Percentiles rank a stretch among this genome's conserved stretches.
phyloP scores from a whole-genome alignment of 345 rosid genomes.

The Hibiscus syriacus region DNA sequence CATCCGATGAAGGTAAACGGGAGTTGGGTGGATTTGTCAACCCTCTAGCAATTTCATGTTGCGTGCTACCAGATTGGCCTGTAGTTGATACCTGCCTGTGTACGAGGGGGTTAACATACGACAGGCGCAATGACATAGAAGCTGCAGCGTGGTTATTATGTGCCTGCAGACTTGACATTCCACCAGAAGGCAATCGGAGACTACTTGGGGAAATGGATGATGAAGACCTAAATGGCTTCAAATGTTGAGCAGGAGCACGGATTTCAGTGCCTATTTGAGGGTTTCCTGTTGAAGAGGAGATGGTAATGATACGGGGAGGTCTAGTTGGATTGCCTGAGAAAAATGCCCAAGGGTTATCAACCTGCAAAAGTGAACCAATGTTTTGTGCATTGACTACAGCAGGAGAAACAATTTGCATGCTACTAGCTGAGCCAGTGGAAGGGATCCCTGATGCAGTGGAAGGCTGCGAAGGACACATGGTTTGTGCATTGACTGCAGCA shows the following conservation, averaged over 20 bases:
- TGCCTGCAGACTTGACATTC: constrained; percentile 15
- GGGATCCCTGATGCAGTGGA: constrained; percentile 15
- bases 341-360: constrained; percentile 12
- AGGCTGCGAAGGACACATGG: background rate
- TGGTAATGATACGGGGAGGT: constrained; percentile 27
- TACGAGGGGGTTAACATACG: background rate
- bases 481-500: constrained; percentile 8
- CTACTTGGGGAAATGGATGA: constrained; percentile 6
- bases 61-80: constrained; percentile 13
- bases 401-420: constrained; percentile 5
- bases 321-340: constrained; percentile 18
- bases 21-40: constrained; percentile 4
- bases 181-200: constrained; percentile 12
- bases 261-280: constrained; percentile 28
- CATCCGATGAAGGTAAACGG: constrained; percentile 10
- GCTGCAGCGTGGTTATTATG: constrained; percentile 7
- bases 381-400: constrained; percentile 12
- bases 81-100: constrained; percentile 7
- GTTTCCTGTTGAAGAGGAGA: constrained; percentile 25
- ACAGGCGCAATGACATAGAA: constrained; percentile 9
- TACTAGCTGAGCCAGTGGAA: constrained; percentile 17
- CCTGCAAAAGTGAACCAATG: constrained; percentile 18
- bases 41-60: constrained; percentile 7
- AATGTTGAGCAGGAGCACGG: constrained; percentile 51
- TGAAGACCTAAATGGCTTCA: constrained; percentile 37